phyloP scores from a whole-genome alignment of 1,284 basidiomycete species.

The Coniophora puteana region DNA sequence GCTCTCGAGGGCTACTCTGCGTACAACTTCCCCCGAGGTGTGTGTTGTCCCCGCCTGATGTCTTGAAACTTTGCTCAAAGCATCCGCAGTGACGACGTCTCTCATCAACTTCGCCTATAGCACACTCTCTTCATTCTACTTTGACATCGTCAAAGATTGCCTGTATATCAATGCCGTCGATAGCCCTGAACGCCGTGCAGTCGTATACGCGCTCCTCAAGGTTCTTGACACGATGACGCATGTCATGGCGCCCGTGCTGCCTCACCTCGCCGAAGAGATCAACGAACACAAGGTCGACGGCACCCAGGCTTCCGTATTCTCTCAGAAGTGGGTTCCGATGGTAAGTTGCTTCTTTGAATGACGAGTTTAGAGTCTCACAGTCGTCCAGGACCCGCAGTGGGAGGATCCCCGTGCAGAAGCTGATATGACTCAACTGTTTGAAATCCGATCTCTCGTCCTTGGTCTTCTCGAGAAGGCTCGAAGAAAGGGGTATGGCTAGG shows the following conservation, averaged over 20 bases:
- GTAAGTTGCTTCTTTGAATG: slow-evolving; percentile 34
- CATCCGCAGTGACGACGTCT: slow-evolving; percentile 54
- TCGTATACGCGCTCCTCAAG: slow-evolving; percentile 71
- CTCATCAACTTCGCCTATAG: slow-evolving; percentile 68
- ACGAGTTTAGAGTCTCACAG: neutral
- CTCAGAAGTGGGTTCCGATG: slow-evolving; percentile 54
- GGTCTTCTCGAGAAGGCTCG: slow-evolving; percentile 68
- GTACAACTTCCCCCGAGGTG: slow-evolving; percentile 87
- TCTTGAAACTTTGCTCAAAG: slow-evolving; percentile 12
- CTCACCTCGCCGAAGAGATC: slow-evolving; percentile 92
- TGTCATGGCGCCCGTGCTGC: slow-evolving; percentile 84
- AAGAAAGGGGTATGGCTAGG: slow-evolving; percentile 51
- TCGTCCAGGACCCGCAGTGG: slow-evolving; percentile 54
- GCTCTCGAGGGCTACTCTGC: slow-evolving; percentile 68
- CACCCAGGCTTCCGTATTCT: slow-evolving; percentile 56
- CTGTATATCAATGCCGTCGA: slow-evolving; percentile 73
- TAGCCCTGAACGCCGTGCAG: slow-evolving; percentile 55
- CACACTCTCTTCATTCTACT: slow-evolving; percentile 81
- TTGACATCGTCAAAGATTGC: slow-evolving; percentile 89
- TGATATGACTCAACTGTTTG: slow-evolving; percentile 60
- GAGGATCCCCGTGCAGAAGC: slow-evolving; percentile 44
- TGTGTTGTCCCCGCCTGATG: slow-evolving; percentile 5
- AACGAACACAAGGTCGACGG: slow-evolving; percentile 33
- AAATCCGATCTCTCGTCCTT: slow-evolving; percentile 53
- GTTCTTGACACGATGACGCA: slow-evolving; percentile 67